phyloP scores from a whole-genome alignment of 1,284 basidiomycete species.

The Papiliotrema fonsecae region DNA sequence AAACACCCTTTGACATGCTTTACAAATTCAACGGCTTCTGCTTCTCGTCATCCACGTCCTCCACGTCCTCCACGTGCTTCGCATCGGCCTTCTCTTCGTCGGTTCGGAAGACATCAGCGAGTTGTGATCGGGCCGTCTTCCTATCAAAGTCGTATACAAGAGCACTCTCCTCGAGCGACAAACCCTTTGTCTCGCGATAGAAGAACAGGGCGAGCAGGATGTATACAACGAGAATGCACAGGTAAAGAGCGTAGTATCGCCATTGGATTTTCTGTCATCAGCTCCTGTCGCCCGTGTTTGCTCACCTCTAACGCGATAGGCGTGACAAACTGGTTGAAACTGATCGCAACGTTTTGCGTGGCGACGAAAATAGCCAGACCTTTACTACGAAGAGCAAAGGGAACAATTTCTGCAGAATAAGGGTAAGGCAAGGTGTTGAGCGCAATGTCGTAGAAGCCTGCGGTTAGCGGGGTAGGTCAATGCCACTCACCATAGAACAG shows the following conservation, averaged over 20 bases:
- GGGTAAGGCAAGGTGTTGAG: slow-evolving; percentile 11
- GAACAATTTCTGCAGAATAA: slow-evolving; percentile 28
- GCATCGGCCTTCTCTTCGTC: no score
- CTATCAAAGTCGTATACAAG: slow-evolving; percentile 24
- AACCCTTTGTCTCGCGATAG: slow-evolving; percentile 38
- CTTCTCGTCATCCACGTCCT: no score
- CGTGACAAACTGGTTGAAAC: slow-evolving; percentile 9
- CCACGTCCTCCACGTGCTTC: no score
- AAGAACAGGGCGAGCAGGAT: slow-evolving; percentile 28
- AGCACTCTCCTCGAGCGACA: slow-evolving; percentile 32
- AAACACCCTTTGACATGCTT: no score
- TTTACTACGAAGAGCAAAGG: slow-evolving; percentile 22
- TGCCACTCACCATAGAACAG: slow-evolving; percentile 55
- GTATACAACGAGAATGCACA: slow-evolving; percentile 18
- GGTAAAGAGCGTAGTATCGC: slow-evolving; percentile 55
- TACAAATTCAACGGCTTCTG: no score
- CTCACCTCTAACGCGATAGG: no score
- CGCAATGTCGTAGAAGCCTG: slow-evolving; percentile 23
- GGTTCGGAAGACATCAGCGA: no score
- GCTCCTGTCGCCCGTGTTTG: no score
- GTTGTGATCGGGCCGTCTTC: no score
- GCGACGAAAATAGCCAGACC: slow-evolving; percentile 20
- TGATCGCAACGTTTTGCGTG: slow-evolving; percentile 9
- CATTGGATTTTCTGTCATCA: slow-evolving; percentile 56
- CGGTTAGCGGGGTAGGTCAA: no score